phyloP scores from a whole-genome alignment of 805 yeast genomes.

The Pichia manshurica region DNA sequence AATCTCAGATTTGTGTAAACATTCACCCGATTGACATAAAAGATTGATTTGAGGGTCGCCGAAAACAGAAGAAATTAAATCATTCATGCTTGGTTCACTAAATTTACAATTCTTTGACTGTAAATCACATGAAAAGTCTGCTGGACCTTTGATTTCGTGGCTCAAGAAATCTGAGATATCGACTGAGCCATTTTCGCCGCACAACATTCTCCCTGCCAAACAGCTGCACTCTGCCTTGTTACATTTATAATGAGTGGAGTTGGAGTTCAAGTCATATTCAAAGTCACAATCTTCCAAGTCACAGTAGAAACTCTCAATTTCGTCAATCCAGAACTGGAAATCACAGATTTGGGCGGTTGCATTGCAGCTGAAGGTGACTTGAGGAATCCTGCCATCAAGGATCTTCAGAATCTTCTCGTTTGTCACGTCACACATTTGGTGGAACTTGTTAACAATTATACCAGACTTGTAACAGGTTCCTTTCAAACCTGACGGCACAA shows the following conservation, averaged over 20 bases:
- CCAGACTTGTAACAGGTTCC: slow-evolving; percentile 93
- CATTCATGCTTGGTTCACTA: slow-evolving; percentile 95
- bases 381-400: slow-evolving; percentile 75
- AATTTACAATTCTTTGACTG: slow-evolving; percentile 60
- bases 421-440: slow-evolving; percentile 94
- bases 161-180: slow-evolving; percentile 90
- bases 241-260: slow-evolving; percentile 74
- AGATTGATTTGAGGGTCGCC: slow-evolving; percentile 91
- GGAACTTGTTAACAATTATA: slow-evolving; percentile 68
- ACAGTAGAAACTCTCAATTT: slow-evolving; percentile 86
- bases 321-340: slow-evolving; percentile 95
- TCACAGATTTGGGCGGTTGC: slow-evolving; percentile 60
- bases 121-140: slow-evolving; percentile 79
- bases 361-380: slow-evolving; percentile 88
- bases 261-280: slow-evolving; percentile 52
- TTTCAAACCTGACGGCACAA: slow-evolving; percentile 74
- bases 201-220: slow-evolving; percentile 85
- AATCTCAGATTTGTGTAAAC: slow-evolving; percentile 84
- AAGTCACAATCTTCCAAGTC: slow-evolving; percentile 70
- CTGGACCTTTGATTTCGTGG: slow-evolving; percentile 90
- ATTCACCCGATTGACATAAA: slow-evolving; percentile 80
- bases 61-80: slow-evolving; percentile 79
- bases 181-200: slow-evolving; percentile 91
- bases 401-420: slow-evolving; percentile 78
- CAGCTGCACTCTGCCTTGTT: slow-evolving; percentile 78